Conservation (phyloP, 1,284 basidiomycete genomes). For the Naganishia albida region DNA sequence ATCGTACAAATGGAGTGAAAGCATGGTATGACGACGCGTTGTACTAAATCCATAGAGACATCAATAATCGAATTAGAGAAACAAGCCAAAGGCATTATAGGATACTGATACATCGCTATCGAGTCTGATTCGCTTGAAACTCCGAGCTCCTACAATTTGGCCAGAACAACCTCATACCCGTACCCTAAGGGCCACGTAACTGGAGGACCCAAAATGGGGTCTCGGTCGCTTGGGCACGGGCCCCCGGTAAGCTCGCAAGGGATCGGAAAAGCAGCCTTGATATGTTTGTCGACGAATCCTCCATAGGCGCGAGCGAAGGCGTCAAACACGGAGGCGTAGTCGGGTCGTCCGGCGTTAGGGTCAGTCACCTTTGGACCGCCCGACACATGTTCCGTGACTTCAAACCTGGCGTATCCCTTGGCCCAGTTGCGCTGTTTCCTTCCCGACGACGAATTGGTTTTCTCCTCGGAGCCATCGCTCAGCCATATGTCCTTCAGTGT, state of each 20-base stretch:
- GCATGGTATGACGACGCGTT: neutral
- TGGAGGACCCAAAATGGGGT: too few species aligned
- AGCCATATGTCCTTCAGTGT: neutral
- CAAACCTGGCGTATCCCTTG: neutral
- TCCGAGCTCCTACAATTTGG: too few species aligned
- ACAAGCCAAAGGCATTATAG: too few species aligned
- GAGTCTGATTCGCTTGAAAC: too few species aligned
- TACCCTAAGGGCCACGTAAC: too few species aligned
- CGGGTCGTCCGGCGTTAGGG: neutral
- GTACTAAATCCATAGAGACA: too few species aligned
- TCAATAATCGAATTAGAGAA: too few species aligned
- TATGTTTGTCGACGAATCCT: neutral
- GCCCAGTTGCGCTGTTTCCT: neutral
- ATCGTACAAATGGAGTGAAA: conserved; percentile 28
- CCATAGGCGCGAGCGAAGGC: neutral
- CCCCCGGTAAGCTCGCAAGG: too few species aligned
- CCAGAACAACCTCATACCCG: too few species aligned
- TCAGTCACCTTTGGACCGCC: neutral
- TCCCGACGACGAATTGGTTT: neutral
- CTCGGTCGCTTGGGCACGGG: too few species aligned
- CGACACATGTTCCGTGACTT: neutral
- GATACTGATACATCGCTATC: too few species aligned
- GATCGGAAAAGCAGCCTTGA: too few species aligned
- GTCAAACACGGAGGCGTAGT: neutral
- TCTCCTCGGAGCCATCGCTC: neutral